Base-by-base conservation (phyloP, 306 rosid genomes). In the Lagenaria siceraria region DNA sequence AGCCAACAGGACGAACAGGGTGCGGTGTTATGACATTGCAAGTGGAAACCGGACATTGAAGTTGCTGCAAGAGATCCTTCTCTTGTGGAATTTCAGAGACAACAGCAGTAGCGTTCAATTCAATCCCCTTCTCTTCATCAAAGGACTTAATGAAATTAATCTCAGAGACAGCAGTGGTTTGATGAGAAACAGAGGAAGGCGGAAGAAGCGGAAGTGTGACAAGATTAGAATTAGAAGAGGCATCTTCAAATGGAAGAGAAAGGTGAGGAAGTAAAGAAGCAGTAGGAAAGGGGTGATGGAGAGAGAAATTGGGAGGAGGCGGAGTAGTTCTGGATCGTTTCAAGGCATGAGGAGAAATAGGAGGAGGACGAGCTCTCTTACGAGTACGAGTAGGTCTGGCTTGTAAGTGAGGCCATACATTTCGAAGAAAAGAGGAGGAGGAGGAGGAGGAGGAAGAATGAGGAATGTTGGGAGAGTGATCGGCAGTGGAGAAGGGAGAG, bases 381-480 rank as follows among this genome's bases (percentile, higher is more conserved):
- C 97, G 81, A 17, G 93, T 89, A 36, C 99, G 86, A 21, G 99
- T 95, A 3, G 99, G 99, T 36, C 97, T 84, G 8, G 97, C 97
- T 56, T 92, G 99, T 70, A 92, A 38, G 24, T 87, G 99, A 1
- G 99, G 96, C 99, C 97, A 88, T 8, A 92, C 87, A 21, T 84
- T 90, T 51, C 92, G 80, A 3, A 92, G 93, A 59, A 85, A 95
- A 19, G 98, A 89, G 55, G 97, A 95, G 35, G 97, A 95, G 46
- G 98, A 91, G 43, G 97, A 92, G 35, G 98, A 91, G 43, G 97
- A 95, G 46, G 98, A 91, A 51, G 97, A 95, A 35, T 86, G 89
- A 46, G 82, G 88, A 79, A 92, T 89, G 80, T 90, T 94, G 22
- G 69, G 89, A 15, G 93, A 86, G 19, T 61, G 66, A 1, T 88